Evolutionary conservation across 805 yeast species (phyloP).

Genomic region (Metschnikowia reukaufii): DNA sequence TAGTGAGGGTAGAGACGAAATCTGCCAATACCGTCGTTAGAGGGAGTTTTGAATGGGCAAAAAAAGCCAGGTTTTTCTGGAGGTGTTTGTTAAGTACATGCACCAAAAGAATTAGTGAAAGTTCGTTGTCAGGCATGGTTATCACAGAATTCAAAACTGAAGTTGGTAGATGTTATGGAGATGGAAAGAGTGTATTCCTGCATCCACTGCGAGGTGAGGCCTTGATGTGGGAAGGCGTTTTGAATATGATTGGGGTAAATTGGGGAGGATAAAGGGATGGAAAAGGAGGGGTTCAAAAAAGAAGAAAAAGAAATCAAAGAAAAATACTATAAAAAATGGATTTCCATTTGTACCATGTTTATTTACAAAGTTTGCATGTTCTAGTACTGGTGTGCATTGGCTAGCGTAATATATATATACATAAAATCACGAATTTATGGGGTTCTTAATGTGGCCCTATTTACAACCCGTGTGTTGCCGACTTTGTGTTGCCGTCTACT

Average conservation of each 20-base stretch:
- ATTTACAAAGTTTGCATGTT: background rate
- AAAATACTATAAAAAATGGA: no score
- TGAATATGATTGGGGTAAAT: no score
- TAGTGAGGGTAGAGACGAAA: conserved; percentile 7
- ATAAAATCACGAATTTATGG: background rate
- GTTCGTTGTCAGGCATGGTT: background rate
- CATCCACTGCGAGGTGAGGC: background rate
- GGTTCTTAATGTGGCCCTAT: background rate
- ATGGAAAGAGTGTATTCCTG: background rate
- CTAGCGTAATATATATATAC: conserved; percentile 6
- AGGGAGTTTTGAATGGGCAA: conserved; percentile 4
- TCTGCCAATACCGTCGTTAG: conserved; percentile 10
- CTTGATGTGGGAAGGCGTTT: no score
- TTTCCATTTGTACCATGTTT: no score
- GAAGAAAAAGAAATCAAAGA: no score
- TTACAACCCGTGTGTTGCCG: background rate
- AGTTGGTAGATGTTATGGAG: background rate
- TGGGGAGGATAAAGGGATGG: no score
- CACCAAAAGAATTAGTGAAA: conserved; percentile 5
- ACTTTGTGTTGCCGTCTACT: background rate
- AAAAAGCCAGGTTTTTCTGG: background rate
- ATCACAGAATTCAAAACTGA: background rate
- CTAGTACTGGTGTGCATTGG: conserved; percentile 3
- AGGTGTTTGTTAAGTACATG: conserved; percentile 4
- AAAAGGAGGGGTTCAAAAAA: no score